Evolutionary conservation across 768 basidiomycete species (phyloP).

Genomic region (Mycena galopus): DNA sequence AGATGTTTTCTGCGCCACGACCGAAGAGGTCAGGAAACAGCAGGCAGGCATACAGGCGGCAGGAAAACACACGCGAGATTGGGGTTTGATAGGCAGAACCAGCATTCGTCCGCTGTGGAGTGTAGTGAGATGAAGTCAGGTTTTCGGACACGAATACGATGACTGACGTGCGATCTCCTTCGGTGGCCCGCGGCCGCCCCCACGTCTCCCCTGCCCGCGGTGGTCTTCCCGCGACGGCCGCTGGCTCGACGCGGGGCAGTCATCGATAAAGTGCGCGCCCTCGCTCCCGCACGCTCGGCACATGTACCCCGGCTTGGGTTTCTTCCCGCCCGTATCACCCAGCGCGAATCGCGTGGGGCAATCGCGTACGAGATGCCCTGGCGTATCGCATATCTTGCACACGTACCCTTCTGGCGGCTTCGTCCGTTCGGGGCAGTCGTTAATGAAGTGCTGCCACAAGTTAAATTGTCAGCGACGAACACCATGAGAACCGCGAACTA

Average conservation of each 20-base stretch:
- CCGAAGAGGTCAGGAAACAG: not conserved
- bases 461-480: slow-evolving; percentile 15
- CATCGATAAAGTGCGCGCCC: slow-evolving; percentile 81
- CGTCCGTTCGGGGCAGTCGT: slow-evolving; percentile 78
- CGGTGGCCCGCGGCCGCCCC: slow-evolving; percentile 65
- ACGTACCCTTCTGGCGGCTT: slow-evolving; percentile 88
- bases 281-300: slow-evolving; percentile 94
- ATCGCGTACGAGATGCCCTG: slow-evolving; percentile 90
- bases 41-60: not conserved
- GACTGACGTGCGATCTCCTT: slow-evolving; percentile 87
- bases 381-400: slow-evolving; percentile 85
- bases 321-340: slow-evolving; percentile 87
- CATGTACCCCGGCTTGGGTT: slow-evolving; percentile 88
- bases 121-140: slow-evolving; percentile 12
- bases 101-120: slow-evolving; percentile 87
- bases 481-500: slow-evolving; percentile 33
- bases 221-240: slow-evolving; percentile 51
- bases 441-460: slow-evolving; percentile 78
- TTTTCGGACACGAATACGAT: slow-evolving; percentile 12
- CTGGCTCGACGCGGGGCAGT: slow-evolving; percentile 82
- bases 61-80: slow-evolving; percentile 76
- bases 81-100: slow-evolving; percentile 98
- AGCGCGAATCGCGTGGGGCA: slow-evolving; percentile 85
- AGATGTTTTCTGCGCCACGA: slow-evolving; percentile 76
- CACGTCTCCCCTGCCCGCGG: slow-evolving; percentile 41